Evolutionary conservation across 2,329 filamentous ascomycete genomes (phyloP), one percentile per base, ranked within the genome.

Genomic region (Penicillium psychrosexuale): DNA sequence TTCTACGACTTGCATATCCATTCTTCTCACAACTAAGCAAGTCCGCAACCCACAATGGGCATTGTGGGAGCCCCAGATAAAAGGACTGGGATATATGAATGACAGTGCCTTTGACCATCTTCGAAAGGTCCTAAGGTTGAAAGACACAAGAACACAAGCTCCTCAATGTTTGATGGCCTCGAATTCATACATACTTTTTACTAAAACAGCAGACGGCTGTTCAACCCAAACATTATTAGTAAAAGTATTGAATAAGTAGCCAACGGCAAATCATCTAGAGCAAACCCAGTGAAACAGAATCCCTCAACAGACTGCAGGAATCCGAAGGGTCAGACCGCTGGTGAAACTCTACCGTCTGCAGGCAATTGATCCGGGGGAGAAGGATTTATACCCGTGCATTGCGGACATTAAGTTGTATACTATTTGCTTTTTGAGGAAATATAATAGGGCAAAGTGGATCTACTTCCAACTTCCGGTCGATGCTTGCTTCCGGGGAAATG

Each of bases 321-420:
- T 24, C 62, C 62, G 55, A 65, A 55, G 47, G 53, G 57, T 61
- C 61, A 60, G 58, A 54, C 62, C 58, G 61, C 60, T 58, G 60
- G 61, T 65, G 60, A 57, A 53, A 60, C 55, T 63, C 33, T 56
- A 3, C 54, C 42, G 37, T 51, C 53, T 58, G 47, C 50, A 55
- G 53, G 49, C 37, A 44, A 12, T 43, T 43, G 57, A 44, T 58
- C 55, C 50, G 43, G 53, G 55, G 53, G 51, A 43, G 51, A 55
- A 61, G 28, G 40, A 61, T 56, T 40, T 52, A 55, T 43, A 56
- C 39, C 42, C 37, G 45, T 17, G 24, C 11, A 30, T 48, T 37
- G 42, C 31, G 33, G 38, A 39, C 34, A 42, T 33, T 31, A 24
- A 24, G 22, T 24, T 24, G 22, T 24, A 19, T 37, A 33, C n/a